These are phyloP conservation scores for Lentinus brumalis DNA, from an alignment of 768 basidiomycete genomes.

Conservation along the genomic window DNA sequence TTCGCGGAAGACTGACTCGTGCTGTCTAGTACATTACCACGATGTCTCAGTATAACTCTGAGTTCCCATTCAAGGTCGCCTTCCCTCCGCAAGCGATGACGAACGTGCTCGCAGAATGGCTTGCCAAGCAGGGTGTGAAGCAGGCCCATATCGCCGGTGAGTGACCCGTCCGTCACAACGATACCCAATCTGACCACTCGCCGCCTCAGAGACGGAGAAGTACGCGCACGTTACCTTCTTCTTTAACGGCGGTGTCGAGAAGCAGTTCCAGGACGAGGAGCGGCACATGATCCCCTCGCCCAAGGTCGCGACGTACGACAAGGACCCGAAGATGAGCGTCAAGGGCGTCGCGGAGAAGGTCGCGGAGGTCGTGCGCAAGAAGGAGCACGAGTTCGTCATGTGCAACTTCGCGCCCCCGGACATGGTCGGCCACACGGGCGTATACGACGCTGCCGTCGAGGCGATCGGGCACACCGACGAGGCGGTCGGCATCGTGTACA, in stretches of 20 bases:
- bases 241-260: slow-evolving; percentile 96
- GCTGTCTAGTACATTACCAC: slow-evolving; percentile 74
- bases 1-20: background rate
- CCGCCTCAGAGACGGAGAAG: slow-evolving; percentile 82
- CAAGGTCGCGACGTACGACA: slow-evolving; percentile 93
- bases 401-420: slow-evolving; percentile 98
- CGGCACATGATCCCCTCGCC: slow-evolving; percentile 89
- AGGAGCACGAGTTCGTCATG: slow-evolving; percentile 88
- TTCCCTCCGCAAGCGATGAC: slow-evolving; percentile 96
- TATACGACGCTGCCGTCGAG: slow-evolving; percentile 87
- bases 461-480: slow-evolving; percentile 88
- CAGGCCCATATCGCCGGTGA: slow-evolving; percentile 87
- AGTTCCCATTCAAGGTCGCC: slow-evolving; percentile 86
- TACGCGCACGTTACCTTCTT: slow-evolving; percentile 98
- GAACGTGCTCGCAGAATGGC: slow-evolving; percentile 93
- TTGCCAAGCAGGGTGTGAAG: slow-evolving; percentile 73
- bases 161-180: slow-evolving; percentile 11
- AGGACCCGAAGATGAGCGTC: slow-evolving; percentile 87
- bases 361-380: slow-evolving; percentile 74
- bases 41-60: slow-evolving; percentile 91
- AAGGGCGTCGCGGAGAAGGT: slow-evolving; percentile 90
- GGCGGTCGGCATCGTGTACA: slow-evolving; percentile 85
- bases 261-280: slow-evolving; percentile 83
- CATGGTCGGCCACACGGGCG: slow-evolving; percentile 96
- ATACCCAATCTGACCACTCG: background rate